Base-by-base conservation (phyloP, 495 filamentous ascomycete genomes). In the Darksidea phi region DNA sequence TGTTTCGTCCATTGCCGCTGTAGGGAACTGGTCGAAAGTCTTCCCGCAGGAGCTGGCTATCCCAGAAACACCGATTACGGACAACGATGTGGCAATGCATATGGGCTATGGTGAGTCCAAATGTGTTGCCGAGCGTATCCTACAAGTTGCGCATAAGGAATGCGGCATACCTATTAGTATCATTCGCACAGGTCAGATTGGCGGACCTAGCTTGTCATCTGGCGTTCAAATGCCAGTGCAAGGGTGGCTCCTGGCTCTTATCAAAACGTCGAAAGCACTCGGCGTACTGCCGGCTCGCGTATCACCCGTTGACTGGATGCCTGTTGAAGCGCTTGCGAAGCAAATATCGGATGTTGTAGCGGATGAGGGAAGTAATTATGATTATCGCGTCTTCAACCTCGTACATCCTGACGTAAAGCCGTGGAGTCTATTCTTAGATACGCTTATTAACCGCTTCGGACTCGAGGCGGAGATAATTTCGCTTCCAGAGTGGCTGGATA, bases 101-200 rank as follows among this genome's bases (percentile, higher is more conserved):
- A 54, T 48, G 55, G 61, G 61, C 17, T 64, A 64, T 28, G 55
- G 48, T 36, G 48, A 59, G 21, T 59, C 55, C n/a, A 64, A 64
- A 32, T 48, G 42, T 20, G 56, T 64, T 13, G 48, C 55, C 17
- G 61, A 59, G 24, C 49, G 43, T 3, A 54, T 59, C 5, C 48
- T 64, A 6, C 11, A 17, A 3, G 10, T 38, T 18, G 54, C 55
- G 11, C n/a, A 38, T 17, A 11, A 54, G 36, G 20, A 12, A 2
- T 42, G 18, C 6, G 55, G 48, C 6, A 28, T 59, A 23, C 51
- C 20, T 36, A 43, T 54, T 17, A 25, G 12, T n/a, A 45, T 57
- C 21, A 2, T 63, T 0, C 60, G 60, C 17, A 18, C 38, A 0
- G 60, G 60, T 0, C 60, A 63, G 47, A 57, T 63, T 18, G 60